Conservation (phyloP, 805 yeast species). For the Ogataea kodamae region DNA sequence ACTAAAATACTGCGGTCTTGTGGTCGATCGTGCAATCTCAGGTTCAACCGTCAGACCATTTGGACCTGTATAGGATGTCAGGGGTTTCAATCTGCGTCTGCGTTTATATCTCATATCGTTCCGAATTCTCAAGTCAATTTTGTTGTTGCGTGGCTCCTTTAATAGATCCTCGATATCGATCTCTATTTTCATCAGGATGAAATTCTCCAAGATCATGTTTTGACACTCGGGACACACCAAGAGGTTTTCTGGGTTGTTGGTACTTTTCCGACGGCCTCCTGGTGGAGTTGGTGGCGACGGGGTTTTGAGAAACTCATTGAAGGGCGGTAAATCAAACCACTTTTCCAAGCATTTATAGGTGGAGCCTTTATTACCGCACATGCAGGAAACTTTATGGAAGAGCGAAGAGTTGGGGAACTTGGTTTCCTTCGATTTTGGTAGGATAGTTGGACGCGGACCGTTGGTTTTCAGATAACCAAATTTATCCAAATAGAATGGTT, state of each 20-base stretch:
- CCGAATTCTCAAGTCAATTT: slow-evolving; percentile 20
- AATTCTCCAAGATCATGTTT: slow-evolving; percentile 28
- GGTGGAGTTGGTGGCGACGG: slow-evolving; percentile 37
- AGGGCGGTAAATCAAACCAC: slow-evolving; percentile 38
- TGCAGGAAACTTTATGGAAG: slow-evolving; percentile 25
- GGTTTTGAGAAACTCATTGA: slow-evolving; percentile 31
- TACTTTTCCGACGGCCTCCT: slow-evolving; percentile 21
- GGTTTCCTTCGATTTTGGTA: slow-evolving; percentile 16
- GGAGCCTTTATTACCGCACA: slow-evolving; percentile 27
- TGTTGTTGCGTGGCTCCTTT: slow-evolving; percentile 14
- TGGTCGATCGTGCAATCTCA: not conserved
- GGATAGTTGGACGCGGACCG: slow-evolving; percentile 3
- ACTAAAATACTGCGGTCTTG: slow-evolving; percentile 13
- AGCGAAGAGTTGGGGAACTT: slow-evolving; percentile 32
- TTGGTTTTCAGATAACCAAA: slow-evolving; percentile 27
- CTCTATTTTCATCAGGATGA: slow-evolving; percentile 28
- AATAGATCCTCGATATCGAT: slow-evolving; percentile 30
- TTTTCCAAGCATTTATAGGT: slow-evolving; percentile 29
- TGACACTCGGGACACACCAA: slow-evolving; percentile 31
- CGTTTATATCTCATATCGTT: slow-evolving; percentile 32
- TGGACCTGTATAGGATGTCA: slow-evolving; percentile 10
- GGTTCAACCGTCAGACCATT: slow-evolving; percentile 7
- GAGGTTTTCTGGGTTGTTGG: slow-evolving; percentile 33
- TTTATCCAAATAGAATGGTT: slow-evolving; percentile 30
- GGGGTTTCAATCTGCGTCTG: slow-evolving; percentile 24